Conservation (phyloP, 1,284 basidiomycete genomes). For the Xerocomus nothofagi region DNA sequence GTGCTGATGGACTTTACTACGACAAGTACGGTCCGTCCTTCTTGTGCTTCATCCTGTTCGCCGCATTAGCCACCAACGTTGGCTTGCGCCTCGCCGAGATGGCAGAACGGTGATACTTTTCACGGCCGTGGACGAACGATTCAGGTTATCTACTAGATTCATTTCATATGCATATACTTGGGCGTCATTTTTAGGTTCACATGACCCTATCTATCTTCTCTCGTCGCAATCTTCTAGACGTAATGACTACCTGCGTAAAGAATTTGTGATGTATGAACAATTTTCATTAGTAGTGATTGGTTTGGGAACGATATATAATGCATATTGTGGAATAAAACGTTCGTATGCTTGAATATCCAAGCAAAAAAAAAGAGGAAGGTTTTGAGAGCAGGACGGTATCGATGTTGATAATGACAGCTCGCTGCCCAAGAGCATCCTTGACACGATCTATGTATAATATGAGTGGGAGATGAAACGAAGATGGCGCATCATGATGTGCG, state of each 20-base stretch:
- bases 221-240: neutral
- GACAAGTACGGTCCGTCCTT: slow-evolving; percentile 85
- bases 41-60: slow-evolving; percentile 70
- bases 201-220: neutral
- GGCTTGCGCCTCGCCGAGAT: slow-evolving; percentile 57
- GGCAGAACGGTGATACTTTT: slow-evolving; percentile 13
- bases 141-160: neutral
- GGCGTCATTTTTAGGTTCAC: neutral
- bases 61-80: slow-evolving; percentile 77
- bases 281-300: slow-evolving; percentile 29
- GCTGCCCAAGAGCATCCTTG: slow-evolving; percentile 18
- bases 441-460: slow-evolving; percentile 30
- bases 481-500: slow-evolving; percentile 15
- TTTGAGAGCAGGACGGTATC: slow-evolving; percentile 9
- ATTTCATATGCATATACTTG: slow-evolving; percentile 1
- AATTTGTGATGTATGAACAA: slow-evolving; percentile 10
- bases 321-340: slow-evolving; percentile 26
- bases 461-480: slow-evolving; percentile 17
- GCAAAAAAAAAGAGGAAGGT: slow-evolving; percentile 5
- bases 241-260: neutral
- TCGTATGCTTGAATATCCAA: slow-evolving; percentile 22
- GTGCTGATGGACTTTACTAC: slow-evolving; percentile 84
- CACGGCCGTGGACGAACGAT: neutral
- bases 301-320: slow-evolving; percentile 26
- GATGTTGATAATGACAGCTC: slow-evolving; percentile 15